phyloP scores from a whole-genome alignment of 2,329 filamentous ascomycete species.

The Thelonectria blattea region DNA sequence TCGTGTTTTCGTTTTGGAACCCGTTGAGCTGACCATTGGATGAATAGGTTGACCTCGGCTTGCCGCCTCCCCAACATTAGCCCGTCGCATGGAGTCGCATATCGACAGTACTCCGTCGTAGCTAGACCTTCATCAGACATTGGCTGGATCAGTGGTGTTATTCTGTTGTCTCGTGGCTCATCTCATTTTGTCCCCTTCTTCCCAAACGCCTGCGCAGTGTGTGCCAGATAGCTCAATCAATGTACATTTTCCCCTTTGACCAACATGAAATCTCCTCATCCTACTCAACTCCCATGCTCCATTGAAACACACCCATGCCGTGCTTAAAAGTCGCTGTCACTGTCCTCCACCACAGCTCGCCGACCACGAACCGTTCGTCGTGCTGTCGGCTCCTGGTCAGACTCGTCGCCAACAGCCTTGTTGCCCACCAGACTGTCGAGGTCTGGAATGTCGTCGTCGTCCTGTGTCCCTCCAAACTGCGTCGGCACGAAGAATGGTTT shows the following conservation, averaged over 20 bases:
- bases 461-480: conserved; percentile 48
- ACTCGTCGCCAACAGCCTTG: conserved; percentile 21
- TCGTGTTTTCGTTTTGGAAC: neutral
- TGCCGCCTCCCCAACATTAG: too few relatives aligned
- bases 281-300: neutral
- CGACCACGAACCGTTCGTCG: conserved; percentile 35
- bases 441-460: conserved; percentile 48
- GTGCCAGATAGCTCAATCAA: conserved; percentile 26
- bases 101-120: neutral
- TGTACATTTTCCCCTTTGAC: conserved; percentile 10
- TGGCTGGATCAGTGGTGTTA: neutral
- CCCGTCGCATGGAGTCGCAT: too few relatives aligned
- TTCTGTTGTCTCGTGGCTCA: neutral
- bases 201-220: neutral
- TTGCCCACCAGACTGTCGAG: conserved; percentile 39
- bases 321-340: conserved; percentile 39
- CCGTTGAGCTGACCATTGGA: conserved; percentile 25
- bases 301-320: conserved; percentile 6
- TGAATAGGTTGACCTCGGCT: conserved; percentile 15
- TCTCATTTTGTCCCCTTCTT: neutral
- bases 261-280: neutral
- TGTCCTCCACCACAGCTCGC: conserved; percentile 41
- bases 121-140: conserved; percentile 1
- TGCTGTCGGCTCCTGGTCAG: conserved; percentile 27
- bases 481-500: conserved; percentile 49